Base-by-base conservation (phyloP, 2,329 filamentous ascomycete species). In the Plenodomus tracheiphilus region DNA sequence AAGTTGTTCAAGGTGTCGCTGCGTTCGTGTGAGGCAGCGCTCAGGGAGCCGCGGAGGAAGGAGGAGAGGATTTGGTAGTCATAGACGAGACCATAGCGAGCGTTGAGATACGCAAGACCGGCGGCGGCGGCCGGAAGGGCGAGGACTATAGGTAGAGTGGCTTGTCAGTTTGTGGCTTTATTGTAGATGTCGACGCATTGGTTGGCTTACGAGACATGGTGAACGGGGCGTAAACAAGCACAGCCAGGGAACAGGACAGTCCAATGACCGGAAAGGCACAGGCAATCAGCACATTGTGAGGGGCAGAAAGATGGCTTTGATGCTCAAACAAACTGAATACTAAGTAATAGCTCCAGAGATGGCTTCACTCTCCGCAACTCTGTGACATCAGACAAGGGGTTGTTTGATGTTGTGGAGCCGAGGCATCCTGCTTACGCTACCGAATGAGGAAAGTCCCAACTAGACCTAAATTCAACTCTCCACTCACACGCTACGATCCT, bases 1-100 rank as follows among this genome's bases (percentile, higher is more conserved):
- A 70, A 73, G 42, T 84, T 72, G 64, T 85, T 93, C 49, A 89
- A 68, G 22, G 80, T 81, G 60, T 87, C 86, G 30, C 73, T 75
- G 37, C 77, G 78, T 61, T 85, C 78, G 54, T 80, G 77, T 51
- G 77, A 68, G 8, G 70, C 65, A 39, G 77, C 69, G 16, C 72
- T 74, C 35, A 80, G 52, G 11, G 75, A 60, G 16, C 79, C 72
- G 22, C 77, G 78, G 11, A 83, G 32, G 34, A 83, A 71, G 43
- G 79, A 79, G 28, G 75, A 77, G n/a, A 93, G 62, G 15, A 91
- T 69, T 7, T 73, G 67, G 37, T 77, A 69, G 66, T 92, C 88
- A 59, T 87, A 81, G 34, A 74, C 67, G 40, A 91, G 59, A 59
- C 86, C 81, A 61, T 82, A 83, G 70, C 87, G 89, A 40, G 81